These are phyloP conservation scores for Capsicum rhomboideum DNA, from an alignment of 257 asterid genomes.

Conservation along the genomic window DNA sequence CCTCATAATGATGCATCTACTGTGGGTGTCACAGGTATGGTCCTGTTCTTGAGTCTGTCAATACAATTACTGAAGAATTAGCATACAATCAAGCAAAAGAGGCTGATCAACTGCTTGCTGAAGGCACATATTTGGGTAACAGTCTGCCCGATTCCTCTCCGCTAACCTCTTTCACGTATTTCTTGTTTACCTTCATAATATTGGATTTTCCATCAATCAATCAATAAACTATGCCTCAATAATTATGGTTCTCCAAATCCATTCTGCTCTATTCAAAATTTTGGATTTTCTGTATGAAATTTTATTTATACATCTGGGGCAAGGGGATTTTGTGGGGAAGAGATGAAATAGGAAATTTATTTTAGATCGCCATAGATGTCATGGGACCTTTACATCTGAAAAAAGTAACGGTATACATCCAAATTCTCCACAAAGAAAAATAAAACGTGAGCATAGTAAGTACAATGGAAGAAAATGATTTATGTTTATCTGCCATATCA, in stretches of 20 bases:
- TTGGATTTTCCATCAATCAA: background rate
- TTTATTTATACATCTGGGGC: no score
- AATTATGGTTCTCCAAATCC: background rate
- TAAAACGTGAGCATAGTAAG: background rate
- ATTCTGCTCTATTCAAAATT: background rate
- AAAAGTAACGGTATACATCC: no score
- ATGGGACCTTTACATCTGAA: background rate
- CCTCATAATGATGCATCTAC: background rate
- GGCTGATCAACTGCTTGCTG: constrained; percentile 68
- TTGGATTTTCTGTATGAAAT: no score
- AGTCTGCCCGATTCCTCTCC: background rate
- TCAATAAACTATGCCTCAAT: background rate
- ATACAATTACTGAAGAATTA: constrained; percentile 82
- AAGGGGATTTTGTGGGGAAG: background rate
- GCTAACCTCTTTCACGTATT: background rate
- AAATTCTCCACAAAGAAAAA: background rate
- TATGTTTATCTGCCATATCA: background rate
- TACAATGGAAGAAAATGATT: background rate
- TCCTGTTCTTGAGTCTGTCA: constrained; percentile 79
- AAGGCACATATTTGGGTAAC: constrained; percentile 63
- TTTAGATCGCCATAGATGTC: background rate
- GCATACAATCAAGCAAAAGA: constrained; percentile 77
- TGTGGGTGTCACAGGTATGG: constrained; percentile 46
- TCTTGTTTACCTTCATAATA: background rate
- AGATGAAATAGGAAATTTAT: background rate